A percentile compares a stretch with the other conserved stretches of the same genome.
phyloP scores from a whole-genome alignment of 805 yeast species.

The Saturnispora gosingensis region DNA sequence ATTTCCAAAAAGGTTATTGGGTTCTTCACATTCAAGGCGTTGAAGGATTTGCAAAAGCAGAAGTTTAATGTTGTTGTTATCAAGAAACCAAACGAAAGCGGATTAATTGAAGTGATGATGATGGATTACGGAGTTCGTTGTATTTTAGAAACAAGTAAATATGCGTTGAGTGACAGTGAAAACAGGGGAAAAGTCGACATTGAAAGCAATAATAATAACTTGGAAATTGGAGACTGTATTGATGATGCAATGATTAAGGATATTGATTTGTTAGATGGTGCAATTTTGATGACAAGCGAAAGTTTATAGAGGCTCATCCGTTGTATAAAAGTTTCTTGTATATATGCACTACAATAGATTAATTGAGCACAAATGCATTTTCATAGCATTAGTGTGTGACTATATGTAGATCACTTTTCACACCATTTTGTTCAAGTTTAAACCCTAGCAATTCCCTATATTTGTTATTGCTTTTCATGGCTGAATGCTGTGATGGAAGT shows the following conservation, averaged over 20 bases:
- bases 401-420: not conserved
- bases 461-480: too few relatives aligned
- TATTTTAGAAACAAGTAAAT: slow-evolving; percentile 23
- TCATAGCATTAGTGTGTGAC: not conserved
- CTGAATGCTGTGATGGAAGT: too few relatives aligned
- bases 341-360: not conserved
- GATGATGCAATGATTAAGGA: slow-evolving; percentile 31
- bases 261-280: slow-evolving; percentile 37
- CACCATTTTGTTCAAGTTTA: too few relatives aligned
- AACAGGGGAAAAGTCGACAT: slow-evolving; percentile 9
- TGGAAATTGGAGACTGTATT: slow-evolving; percentile 37
- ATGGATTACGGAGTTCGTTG: slow-evolving; percentile 27
- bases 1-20: slow-evolving; percentile 19
- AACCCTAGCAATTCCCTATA: too few relatives aligned
- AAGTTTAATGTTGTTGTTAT: slow-evolving; percentile 35
- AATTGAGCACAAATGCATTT: not conserved
- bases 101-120: slow-evolving; percentile 23
- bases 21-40: slow-evolving; percentile 25
- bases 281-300: slow-evolving; percentile 26
- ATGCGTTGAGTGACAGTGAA: slow-evolving; percentile 17
- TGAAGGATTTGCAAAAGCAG: slow-evolving; percentile 21
- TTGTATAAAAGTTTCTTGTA: not conserved
- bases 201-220: slow-evolving; percentile 19
- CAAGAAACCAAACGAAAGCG: slow-evolving; percentile 34
- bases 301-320: not conserved